Evolutionary conservation across 169 alveolate genomes (phyloP).

Genomic region (Blepharisma undulans): DNA sequence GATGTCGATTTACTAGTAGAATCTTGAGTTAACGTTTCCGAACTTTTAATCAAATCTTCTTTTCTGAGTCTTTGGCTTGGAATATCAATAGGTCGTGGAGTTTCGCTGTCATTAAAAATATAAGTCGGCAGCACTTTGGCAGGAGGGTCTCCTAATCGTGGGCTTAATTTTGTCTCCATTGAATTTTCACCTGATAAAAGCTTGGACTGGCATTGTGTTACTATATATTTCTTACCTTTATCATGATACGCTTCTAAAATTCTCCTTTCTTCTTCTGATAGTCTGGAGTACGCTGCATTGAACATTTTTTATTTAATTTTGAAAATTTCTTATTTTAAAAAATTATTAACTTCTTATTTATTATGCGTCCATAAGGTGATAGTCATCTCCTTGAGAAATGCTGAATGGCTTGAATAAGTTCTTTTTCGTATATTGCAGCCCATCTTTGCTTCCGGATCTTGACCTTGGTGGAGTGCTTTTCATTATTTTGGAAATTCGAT

Average conservation of each 20-base stretch:
- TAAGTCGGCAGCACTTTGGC: conserved; percentile 12
- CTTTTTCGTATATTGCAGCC: neutral
- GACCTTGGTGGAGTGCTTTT: neutral
- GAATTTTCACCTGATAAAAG: neutral
- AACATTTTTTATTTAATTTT: neutral
- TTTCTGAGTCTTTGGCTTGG: neutral
- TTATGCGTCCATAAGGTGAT: neutral
- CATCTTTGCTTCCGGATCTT: neutral
- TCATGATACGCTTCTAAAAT: conserved; percentile 7
- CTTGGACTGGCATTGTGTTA: neutral
- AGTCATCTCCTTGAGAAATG: neutral
- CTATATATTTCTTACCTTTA: neutral
- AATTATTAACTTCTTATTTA: too few species aligned
- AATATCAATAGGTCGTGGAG: neutral
- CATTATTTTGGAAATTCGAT: conserved; percentile 35
- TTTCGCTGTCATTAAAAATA: neutral
- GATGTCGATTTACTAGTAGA: neutral
- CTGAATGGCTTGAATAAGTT: neutral
- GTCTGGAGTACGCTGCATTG: neutral
- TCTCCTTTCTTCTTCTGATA: conserved; percentile 13
- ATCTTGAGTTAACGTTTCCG: neutral
- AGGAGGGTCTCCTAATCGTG: conserved; percentile 1
- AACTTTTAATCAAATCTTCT: neutral
- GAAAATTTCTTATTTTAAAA: too few species aligned
- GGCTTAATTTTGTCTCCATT: neutral